Base-by-base conservation (phyloP, 2,329 filamentous ascomycete genomes). In the Drechslera avenae region DNA sequence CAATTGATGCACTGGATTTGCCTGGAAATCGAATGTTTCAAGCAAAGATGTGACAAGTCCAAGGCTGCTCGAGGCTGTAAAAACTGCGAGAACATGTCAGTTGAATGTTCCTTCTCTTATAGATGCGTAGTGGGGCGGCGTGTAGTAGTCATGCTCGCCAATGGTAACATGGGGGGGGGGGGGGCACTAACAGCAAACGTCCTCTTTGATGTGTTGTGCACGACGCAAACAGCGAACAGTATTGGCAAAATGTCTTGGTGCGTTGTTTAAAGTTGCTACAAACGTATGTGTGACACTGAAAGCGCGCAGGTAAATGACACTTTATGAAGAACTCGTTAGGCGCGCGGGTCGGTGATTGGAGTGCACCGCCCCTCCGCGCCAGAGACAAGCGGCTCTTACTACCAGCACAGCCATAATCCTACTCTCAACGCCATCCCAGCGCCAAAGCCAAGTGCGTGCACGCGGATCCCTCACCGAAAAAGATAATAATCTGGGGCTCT, bases 21-120 rank as follows among this genome's bases (percentile, higher is more conserved):
- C 1, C 21, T 1, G 26, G 26, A 28, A 28, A 12, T 13, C 26
- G 12, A 28, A 9, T 10, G 4, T 3, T 28, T 4, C 26, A 28
- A 12, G 21, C 26, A 28, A 13, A 10, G 4, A 1, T 10, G 26
- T 28, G 12, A 3, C 9, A 28, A 28, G 3, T 4, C 10, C 9
- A 28, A 44, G 50, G 48, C 39, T 64, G 52, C 31, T 28, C 32
- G 5, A 46, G 26, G 18, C 18, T 17, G n/a, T 35, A 21, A 39
- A 46, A 51, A 52, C 53, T 59, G 52, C 36, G 30, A 32, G 28
- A 46, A 23, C 23, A 49, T 34, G 50, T 54, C 28, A 54, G 43
- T 50, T 19, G 32, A 23, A 28, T 47, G 19, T 36, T 26, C 32
- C 12, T 42, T 44, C 34, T 48, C 28, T 39, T 47, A 50, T 48